These are phyloP conservation scores for Fusarium chaquense DNA, from an alignment of 2,329 filamentous ascomycete genomes.

Conservation along the genomic window DNA sequence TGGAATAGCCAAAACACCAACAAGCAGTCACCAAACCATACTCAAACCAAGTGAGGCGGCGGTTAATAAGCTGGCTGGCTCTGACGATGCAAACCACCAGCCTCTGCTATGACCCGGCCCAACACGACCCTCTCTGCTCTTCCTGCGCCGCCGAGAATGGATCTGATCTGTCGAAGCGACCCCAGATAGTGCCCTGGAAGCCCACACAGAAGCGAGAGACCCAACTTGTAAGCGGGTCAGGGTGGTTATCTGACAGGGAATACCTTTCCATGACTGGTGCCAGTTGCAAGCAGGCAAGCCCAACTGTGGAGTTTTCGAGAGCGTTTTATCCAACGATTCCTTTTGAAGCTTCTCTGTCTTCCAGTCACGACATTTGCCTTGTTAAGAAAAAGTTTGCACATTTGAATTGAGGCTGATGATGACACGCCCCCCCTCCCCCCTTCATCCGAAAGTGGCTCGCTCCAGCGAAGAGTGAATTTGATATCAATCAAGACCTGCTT, in stretches of 20 bases:
- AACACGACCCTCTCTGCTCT: neutral
- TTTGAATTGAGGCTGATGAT: slow-evolving; percentile 28
- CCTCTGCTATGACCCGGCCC: neutral
- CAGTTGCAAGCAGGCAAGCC: slow-evolving; percentile 53
- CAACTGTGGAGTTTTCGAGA: slow-evolving; percentile 51
- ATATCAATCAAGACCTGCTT: neutral
- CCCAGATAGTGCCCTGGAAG: slow-evolving; percentile 45
- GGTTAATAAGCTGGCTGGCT: slow-evolving; percentile 24
- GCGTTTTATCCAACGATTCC: slow-evolving; percentile 44
- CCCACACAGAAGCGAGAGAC: slow-evolving; percentile 39
- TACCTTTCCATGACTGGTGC: slow-evolving; percentile 38
- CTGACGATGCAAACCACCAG: slow-evolving; percentile 26
- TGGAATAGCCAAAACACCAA: slow-evolving; percentile 19
- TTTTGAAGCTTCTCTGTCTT: slow-evolving; percentile 31
- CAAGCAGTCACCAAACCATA: slow-evolving; percentile 18
- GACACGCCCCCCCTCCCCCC: slow-evolving; percentile 11
- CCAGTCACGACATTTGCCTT: slow-evolving; percentile 36
- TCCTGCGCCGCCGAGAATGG: slow-evolving; percentile 47
- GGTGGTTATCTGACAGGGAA: slow-evolving; percentile 43
- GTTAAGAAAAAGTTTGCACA: slow-evolving; percentile 25
- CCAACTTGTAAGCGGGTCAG: slow-evolving; percentile 29
- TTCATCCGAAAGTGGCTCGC: slow-evolving; percentile 12
- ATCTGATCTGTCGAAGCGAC: slow-evolving; percentile 48
- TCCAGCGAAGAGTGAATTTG: neutral
- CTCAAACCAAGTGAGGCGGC: slow-evolving; percentile 43